Evolutionary conservation across 495 filamentous ascomycete species (phyloP), one percentile per base, ranked within the genome.

Genomic region (Chaetomium fimeti): DNA sequence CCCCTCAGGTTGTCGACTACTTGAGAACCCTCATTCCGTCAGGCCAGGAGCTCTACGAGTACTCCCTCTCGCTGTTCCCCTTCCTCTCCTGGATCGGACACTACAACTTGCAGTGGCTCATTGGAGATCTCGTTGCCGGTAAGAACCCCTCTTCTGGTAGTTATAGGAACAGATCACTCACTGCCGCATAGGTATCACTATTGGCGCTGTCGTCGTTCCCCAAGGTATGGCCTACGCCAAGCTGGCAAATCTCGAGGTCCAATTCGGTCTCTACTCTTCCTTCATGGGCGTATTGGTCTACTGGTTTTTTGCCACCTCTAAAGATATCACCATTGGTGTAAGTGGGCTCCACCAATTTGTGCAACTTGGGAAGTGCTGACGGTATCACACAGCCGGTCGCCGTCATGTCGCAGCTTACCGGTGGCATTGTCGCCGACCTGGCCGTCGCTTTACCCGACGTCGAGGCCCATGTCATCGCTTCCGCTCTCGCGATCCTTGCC

Each of bases 251-350:
- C 82, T 99, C 24, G 79, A 81, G 0, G 85, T 88, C 3, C 82
- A 99, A 71, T 99, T 85, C 71, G 94, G 94, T 57, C 79, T 99
- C 0, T 99, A 99, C 73, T 94, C 93, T 1, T 97, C 93, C 0
- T 99, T 99, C 70, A 96, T 98, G 89, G 94, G 94, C 28, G 93
- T 98, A 5, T 73, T 97, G 64, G 75, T 97, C 55, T 99, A 99
- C 69, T 98, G 94, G 94, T 95, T 98, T 75, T 98, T 98, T 69
- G 94, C 94, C 2, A 98, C 94, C 1, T 98, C 95, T 0, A 98
- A 98, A 72, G 94, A 98, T 76, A 98, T 98, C 72, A 98, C 94
- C 9, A 98, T 98, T 58, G 94, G 94, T n/a, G 91, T 93, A 79
- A 81, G 90, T 86, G 1, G 57, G 20, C 29, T 16, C 52, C 13